These are phyloP conservation scores for Vaccinium corymbosum DNA, from an alignment of 148 eudicot genomes.

Conservation along the genomic window DNA sequence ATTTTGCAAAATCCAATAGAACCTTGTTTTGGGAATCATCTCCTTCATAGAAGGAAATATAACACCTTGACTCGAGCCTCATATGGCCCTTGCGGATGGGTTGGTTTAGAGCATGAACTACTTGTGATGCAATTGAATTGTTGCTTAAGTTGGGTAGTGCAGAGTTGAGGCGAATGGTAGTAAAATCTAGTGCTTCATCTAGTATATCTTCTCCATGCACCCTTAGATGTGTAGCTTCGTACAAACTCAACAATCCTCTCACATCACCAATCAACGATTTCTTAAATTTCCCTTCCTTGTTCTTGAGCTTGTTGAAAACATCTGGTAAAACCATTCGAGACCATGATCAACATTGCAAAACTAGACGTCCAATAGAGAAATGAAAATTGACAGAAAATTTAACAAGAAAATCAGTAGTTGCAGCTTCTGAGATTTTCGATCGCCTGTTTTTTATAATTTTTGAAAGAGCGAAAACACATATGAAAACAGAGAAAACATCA, in stretches of 20 bases:
- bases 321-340: conserved; percentile 17
- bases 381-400: neutral
- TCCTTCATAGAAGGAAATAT: conserved; percentile 39
- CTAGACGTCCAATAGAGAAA: no score
- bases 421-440: no score
- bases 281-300: conserved; percentile 13
- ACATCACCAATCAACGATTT: neutral
- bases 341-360: neutral
- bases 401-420: no score
- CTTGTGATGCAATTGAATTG: conserved; percentile 25
- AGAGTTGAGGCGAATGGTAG: conserved; percentile 24
- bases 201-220: conserved; percentile 29
- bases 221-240: conserved; percentile 29
- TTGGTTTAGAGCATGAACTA: conserved; percentile 36
- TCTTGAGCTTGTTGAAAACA: conserved; percentile 5
- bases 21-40: conserved; percentile 29
- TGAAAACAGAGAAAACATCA: no score
- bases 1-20: conserved; percentile 40
- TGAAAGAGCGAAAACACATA: no score
- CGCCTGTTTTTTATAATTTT: no score
- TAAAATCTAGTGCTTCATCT: conserved; percentile 34
- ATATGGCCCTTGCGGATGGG: conserved; percentile 31
- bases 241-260: conserved; percentile 14
- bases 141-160: neutral
- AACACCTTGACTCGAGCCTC: conserved; percentile 44